Evolutionary conservation across 257 asterid species (phyloP).

Genomic region (Orobanche coerulescens): DNA sequence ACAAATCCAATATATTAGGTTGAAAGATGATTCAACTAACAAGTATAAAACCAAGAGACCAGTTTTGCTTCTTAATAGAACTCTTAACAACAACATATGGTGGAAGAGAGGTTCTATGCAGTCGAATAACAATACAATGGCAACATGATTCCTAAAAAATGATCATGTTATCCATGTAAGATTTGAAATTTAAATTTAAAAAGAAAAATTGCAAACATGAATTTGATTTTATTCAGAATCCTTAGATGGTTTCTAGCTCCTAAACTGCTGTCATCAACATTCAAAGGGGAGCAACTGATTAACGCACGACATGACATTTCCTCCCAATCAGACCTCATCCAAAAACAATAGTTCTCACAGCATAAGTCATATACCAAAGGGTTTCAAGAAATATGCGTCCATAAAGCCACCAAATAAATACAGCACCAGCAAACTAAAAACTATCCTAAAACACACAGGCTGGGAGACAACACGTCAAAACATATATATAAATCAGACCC

Average conservation of each 20-base stretch:
- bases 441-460: not conserved
- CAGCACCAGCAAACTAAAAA: not conserved
- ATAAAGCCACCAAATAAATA: not conserved
- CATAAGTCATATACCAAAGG: not conserved
- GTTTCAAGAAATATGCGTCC: not conserved
- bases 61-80: not conserved
- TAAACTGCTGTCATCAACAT: not conserved
- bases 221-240: not conserved
- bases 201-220: not conserved
- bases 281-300: not conserved
- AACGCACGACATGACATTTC: not conserved
- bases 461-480: not conserved
- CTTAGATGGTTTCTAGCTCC: not conserved
- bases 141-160: not conserved
- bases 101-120: not conserved
- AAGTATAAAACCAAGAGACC: conserved; percentile 2
- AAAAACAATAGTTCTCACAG: too few relatives aligned
- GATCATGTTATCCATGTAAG: not conserved
- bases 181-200: not conserved
- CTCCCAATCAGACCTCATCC: not conserved
- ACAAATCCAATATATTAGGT: not conserved
- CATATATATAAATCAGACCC: not conserved
- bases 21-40: not conserved
- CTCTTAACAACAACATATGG: not conserved
- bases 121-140: not conserved